phyloP scores from a whole-genome alignment of 2,329 filamentous ascomycete species.

The Ilyonectria mors-panacis region DNA sequence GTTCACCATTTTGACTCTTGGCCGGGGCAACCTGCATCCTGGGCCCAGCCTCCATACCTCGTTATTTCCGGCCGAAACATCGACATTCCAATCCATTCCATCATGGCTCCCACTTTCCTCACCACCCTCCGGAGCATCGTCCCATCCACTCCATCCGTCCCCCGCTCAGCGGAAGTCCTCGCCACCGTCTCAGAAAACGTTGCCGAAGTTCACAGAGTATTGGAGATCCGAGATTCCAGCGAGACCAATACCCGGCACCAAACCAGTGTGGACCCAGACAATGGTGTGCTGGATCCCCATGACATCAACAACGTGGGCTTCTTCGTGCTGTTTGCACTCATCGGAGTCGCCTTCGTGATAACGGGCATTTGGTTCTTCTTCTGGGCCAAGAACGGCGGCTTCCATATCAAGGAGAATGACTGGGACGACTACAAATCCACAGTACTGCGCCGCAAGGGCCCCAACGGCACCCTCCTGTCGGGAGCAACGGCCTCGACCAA shows the following conservation, averaged over 20 bases:
- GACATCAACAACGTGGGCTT: slow-evolving; percentile 78
- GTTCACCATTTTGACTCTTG: slow-evolving; percentile 34
- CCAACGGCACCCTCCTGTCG: slow-evolving; percentile 88
- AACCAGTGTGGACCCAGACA: slow-evolving; percentile 56
- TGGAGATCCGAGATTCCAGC: slow-evolving; percentile 57
- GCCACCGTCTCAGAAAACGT: slow-evolving; percentile 58
- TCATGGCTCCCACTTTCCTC: slow-evolving; percentile 60
- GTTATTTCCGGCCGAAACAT: slow-evolving; percentile 36
- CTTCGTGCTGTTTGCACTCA: slow-evolving; percentile 87
- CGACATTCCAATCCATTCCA: slow-evolving; percentile 36
- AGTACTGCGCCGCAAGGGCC: slow-evolving; percentile 88
- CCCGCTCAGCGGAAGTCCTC: slow-evolving; percentile 42
- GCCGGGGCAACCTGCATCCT: slow-evolving; percentile 50
- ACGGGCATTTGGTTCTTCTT: slow-evolving; percentile 97
- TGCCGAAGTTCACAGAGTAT: slow-evolving; percentile 57
- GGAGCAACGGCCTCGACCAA: slow-evolving; percentile 87
- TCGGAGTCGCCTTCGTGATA: slow-evolving; percentile 83
- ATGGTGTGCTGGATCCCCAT: slow-evolving; percentile 67
- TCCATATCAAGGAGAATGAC: slow-evolving; percentile 86
- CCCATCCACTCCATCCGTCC: slow-evolving; percentile 38
- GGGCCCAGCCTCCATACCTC: slow-evolving; percentile 39
- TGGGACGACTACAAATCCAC: slow-evolving; percentile 99
- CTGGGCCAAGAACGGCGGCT: slow-evolving; percentile 96
- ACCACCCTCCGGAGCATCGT: slow-evolving; percentile 51
- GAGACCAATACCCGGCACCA: slow-evolving; percentile 47